Conservation (phyloP, 345 rosid genomes). For the Arabidopsis suecica region DNA sequence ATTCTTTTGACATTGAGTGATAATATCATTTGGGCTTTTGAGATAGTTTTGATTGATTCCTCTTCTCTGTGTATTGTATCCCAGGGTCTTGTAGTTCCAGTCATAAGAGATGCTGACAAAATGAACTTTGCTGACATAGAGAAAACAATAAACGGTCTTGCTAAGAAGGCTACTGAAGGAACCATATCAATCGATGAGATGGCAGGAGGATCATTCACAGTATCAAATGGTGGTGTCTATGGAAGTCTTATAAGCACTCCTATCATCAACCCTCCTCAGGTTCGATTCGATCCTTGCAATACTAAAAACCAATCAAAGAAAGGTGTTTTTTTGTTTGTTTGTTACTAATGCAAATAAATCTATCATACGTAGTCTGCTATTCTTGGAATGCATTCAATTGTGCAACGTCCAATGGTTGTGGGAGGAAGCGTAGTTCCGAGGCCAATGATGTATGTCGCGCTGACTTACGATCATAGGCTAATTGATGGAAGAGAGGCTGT, state of each 20-base stretch:
- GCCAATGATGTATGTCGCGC: constrained; percentile 94
- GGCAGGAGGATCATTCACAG: constrained; percentile 98
- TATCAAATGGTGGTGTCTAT: constrained; percentile 64
- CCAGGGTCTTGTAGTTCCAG: constrained; percentile 96
- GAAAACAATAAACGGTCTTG: constrained; percentile 86
- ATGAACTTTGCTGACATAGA: constrained; percentile 95
- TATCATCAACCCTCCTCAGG: constrained; percentile 99
- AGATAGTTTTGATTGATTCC: constrained; percentile 20
- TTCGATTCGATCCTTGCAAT: constrained; percentile 28
- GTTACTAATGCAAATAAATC: constrained; percentile 1
- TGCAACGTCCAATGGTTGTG: constrained; percentile 81
- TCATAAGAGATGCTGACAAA: constrained; percentile 67
- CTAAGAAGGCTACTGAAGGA: constrained; percentile 91
- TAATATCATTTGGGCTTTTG: background rate
- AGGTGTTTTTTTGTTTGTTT: background rate
- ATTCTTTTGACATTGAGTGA: background rate
- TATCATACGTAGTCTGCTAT: constrained; percentile 71
- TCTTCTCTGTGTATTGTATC: constrained; percentile 4
- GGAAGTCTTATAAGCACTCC: constrained; percentile 99
- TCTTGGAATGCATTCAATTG: constrained; percentile 91
- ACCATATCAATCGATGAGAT: constrained; percentile 95
- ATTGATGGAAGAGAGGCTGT: constrained; percentile 97
- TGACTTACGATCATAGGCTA: constrained; percentile 87
- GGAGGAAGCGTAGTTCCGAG: constrained; percentile 77
- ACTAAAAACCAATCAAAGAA: background rate